Evolutionary conservation across 257 asterid species (phyloP).

Genomic region (Knoxia roxburghii): DNA sequence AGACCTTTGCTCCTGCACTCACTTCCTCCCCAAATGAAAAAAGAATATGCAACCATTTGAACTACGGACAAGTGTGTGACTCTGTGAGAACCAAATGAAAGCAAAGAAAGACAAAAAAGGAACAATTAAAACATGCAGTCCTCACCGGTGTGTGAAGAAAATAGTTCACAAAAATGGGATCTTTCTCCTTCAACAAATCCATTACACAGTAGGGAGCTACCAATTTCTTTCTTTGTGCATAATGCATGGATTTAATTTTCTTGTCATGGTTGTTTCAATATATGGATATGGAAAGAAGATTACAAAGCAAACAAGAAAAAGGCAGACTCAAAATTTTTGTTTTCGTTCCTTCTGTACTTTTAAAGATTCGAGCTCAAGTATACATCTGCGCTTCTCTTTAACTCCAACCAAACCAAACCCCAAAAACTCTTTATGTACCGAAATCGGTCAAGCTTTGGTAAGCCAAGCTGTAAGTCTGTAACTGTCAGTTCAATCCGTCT

Average conservation of each 20-base stretch:
- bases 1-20: too few species aligned
- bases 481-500: slow-evolving; percentile 59
- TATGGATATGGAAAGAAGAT: background rate
- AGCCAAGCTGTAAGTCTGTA: too few species aligned
- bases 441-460: slow-evolving; percentile 58
- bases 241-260: slow-evolving; percentile 16
- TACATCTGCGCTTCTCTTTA: too few species aligned
- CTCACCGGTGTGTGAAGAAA: slow-evolving; percentile 40
- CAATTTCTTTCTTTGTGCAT: slow-evolving; percentile 6
- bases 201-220: background rate
- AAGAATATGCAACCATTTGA: background rate
- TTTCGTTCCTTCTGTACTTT: too few species aligned
- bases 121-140: slow-evolving; percentile 60
- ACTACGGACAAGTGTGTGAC: slow-evolving; percentile 8
- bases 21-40: background rate
- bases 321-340: too few species aligned
- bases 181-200: too few species aligned
- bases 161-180: slow-evolving; percentile 26
- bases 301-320: background rate
- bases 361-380: too few species aligned
- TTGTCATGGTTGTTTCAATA: slow-evolving; percentile 5
- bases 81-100: slow-evolving; percentile 19
- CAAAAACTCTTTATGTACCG: slow-evolving; percentile 49
- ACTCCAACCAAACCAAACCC: background rate
- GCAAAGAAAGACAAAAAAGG: slow-evolving; percentile 36